These are phyloP conservation scores for Plantago coronopus DNA, from an alignment of 305 asterid genomes.

Conservation along the genomic window DNA sequence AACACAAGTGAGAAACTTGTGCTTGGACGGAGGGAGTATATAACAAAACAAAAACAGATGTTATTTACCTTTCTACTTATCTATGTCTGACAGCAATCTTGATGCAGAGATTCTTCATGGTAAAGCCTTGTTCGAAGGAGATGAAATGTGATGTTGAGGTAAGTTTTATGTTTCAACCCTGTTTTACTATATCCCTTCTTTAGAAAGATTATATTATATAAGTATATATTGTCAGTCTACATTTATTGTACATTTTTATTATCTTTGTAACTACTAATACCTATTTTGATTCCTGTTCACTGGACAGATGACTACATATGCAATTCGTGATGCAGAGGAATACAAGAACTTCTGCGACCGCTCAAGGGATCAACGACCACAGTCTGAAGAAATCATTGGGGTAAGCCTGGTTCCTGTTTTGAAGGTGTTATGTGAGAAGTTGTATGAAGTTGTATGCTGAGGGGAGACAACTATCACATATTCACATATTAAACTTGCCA, in stretches of 20 bases:
- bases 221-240: constrained; percentile 2
- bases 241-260: constrained; percentile 1
- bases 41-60: too few species aligned
- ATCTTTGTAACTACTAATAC: not conserved
- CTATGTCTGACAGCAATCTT: constrained; percentile 31
- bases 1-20: too few species aligned
- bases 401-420: constrained; percentile 30
- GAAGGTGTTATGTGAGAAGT: too few species aligned
- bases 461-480: too few species aligned
- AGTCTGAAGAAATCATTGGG: constrained; percentile 93
- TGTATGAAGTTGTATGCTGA: too few species aligned
- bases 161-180: constrained; percentile 22
- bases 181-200: constrained; percentile 8
- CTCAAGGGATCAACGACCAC: constrained; percentile 82
- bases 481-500: too few species aligned
- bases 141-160: constrained; percentile 99
- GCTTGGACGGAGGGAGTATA: too few species aligned
- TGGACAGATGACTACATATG: constrained; percentile 71
- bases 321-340: constrained; percentile 95
- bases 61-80: not conserved
- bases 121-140: constrained; percentile 95
- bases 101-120: constrained; percentile 92
- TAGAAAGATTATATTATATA: not conserved
- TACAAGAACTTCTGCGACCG: constrained; percentile 95
- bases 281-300: constrained; percentile 16